Percentiles rank a stretch among this genome's conserved stretches.
phyloP scores from a whole-genome alignment of 2,329 filamentous ascomycete species.

The Cladophialophora bantiana region DNA sequence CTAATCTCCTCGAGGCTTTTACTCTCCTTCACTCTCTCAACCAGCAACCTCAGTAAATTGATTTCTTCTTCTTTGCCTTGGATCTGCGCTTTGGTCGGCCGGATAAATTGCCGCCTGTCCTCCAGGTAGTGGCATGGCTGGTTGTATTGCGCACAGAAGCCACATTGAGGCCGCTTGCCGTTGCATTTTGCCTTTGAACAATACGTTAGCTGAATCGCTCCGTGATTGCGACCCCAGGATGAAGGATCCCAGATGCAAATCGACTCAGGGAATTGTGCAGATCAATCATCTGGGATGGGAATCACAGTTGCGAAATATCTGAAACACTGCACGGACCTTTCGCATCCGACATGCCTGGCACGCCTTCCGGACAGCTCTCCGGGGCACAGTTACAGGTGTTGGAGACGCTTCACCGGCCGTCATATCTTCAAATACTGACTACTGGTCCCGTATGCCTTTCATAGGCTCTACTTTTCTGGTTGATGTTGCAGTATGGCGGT shows the following conservation, averaged over 20 bases:
- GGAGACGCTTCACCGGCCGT: background rate
- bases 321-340: background rate
- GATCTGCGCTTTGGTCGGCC: conserved; percentile 12
- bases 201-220: background rate
- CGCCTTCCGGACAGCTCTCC: background rate
- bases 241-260: background rate
- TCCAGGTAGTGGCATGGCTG: conserved; percentile 2
- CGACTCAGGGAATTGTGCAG: background rate
- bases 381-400: background rate
- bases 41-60: background rate
- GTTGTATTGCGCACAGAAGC: background rate
- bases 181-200: conserved; percentile 6
- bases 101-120: conserved; percentile 6
- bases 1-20: background rate
- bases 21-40: background rate
- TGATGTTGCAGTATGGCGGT: background rate
- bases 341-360: background rate
- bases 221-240: background rate
- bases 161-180: conserved; percentile 6
- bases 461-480: background rate
- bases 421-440: background rate
- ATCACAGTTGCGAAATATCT: background rate
- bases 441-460: background rate
- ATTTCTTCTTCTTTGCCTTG: background rate
- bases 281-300: background rate